Base-by-base conservation (phyloP, 2,329 filamentous ascomycete genomes). In the Lecanoromycetidae sp. region DNA sequence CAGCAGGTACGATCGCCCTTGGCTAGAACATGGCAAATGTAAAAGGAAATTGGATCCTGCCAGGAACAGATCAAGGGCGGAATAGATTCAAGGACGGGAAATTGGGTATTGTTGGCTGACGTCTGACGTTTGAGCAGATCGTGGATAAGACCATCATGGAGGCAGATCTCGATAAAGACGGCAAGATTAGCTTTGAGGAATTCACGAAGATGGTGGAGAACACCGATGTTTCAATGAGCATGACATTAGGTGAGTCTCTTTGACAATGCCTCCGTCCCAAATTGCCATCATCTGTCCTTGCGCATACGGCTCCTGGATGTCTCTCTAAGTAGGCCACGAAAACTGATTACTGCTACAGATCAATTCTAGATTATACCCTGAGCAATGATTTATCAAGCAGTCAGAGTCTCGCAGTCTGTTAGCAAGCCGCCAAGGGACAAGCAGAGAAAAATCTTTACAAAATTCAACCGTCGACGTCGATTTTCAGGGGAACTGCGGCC, bases 71-170 rank as follows among this genome's bases (percentile, higher is more conserved):
- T 10, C 19, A 10, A 27, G 8, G 13, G 23, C 23, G 13, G 22
- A 27, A 10, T 20, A 1, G 5, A 39, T 27, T 2, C 6, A 15
- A 5, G 1, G 23, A 27, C 6, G 3, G 2, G 22, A n/a, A n/a
- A n/a, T n/a, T n/a, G n/a, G n/a, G n/a, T n/a, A 17, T 17, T 3
- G 23, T 12, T 29, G 35, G 44, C 27, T 46, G 36, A 46, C 35
- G n/a, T n/a, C 7, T 23, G 20, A 9, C 6, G n/a, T 19, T 22
- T 29, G 23, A 12, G 33, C 38, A 80, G 78, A 98, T 98, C 64
- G 91, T 98, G 57, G 91, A 98, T 72, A 98, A 98, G 79, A 98
- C 91, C 51, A 96, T 98, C 65, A 96, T 96, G 91, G 91, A 98
- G 71, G 91, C 91, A 40, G 91, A 98, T 67, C 75, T 88, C 57